Conservation (phyloP, 2,329 filamentous ascomycete species). For the Aspergillus amoenus region DNA sequence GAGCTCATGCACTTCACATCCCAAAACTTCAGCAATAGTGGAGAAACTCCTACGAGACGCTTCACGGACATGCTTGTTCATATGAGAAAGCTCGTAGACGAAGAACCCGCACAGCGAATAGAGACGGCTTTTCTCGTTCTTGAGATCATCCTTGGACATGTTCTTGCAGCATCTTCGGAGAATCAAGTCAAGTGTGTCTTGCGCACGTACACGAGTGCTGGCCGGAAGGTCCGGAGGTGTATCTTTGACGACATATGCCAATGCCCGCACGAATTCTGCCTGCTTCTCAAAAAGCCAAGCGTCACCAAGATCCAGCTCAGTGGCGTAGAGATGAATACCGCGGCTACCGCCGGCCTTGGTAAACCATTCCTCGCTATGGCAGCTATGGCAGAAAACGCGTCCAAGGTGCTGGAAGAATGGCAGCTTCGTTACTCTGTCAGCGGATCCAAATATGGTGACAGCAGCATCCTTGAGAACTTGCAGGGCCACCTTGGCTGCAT, state of each 20-base stretch:
- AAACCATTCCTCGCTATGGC: constrained; percentile 98
- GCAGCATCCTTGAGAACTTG: constrained; percentile 75
- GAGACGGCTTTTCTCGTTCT: constrained; percentile 65
- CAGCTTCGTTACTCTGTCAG: constrained; percentile 69
- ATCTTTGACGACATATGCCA: constrained; percentile 97
- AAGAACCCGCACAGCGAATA: constrained; percentile 79
- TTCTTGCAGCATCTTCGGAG: constrained; percentile 76
- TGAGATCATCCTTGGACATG: constrained; percentile 75
- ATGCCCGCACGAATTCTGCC: constrained; percentile 81
- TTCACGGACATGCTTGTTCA: constrained; percentile 91
- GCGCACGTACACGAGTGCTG: constrained; percentile 78
- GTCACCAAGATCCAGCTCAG: constrained; percentile 80
- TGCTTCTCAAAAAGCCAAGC: constrained; percentile 80
- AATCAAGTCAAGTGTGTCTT: constrained; percentile 77
- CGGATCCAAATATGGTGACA: constrained; percentile 73
- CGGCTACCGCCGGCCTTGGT: constrained; percentile 90
- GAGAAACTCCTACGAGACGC: constrained; percentile 79
- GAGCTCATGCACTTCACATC: constrained; percentile 80
- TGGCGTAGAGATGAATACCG: constrained; percentile 85
- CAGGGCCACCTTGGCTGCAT: constrained; percentile 77
- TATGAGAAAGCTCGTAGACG: constrained; percentile 85
- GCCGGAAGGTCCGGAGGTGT: constrained; percentile 93
- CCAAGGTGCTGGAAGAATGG: constrained; percentile 83
- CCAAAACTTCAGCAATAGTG: constrained; percentile 75
- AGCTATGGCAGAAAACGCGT: constrained; percentile 86